Evolutionary conservation across 2,329 filamentous ascomycete genomes (phyloP).

Genomic region (Leptodontidium sp.): DNA sequence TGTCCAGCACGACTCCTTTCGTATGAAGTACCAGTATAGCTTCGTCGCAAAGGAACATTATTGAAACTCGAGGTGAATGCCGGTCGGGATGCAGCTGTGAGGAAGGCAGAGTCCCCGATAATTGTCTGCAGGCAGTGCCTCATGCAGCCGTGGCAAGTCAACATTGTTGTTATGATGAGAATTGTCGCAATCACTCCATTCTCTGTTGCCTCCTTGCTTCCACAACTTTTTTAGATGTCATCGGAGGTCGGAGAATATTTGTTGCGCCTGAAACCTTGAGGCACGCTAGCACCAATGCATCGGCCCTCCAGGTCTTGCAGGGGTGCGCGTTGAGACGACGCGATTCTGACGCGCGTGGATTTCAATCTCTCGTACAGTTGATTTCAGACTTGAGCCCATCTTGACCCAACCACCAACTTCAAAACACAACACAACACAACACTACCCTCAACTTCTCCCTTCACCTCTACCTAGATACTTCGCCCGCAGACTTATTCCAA

Average conservation of each 20-base stretch:
- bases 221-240: constrained; percentile 17
- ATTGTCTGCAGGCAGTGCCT: constrained; percentile 42
- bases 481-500: neutral
- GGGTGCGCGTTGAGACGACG: constrained; percentile 33
- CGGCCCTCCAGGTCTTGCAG: constrained; percentile 14
- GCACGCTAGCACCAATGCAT: constrained; percentile 12
- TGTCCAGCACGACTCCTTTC: constrained; percentile 5
- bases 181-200: constrained; percentile 2
- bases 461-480: constrained; percentile 14
- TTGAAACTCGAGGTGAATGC: constrained; percentile 8
- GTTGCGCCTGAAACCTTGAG: neutral
- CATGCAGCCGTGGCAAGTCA: constrained; percentile 43
- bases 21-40: constrained; percentile 23
- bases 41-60: constrained; percentile 22
- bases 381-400: neutral
- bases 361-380: constrained; percentile 25
- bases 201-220: neutral
- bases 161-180: constrained; percentile 34
- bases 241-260: neutral
- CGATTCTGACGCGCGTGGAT: constrained; percentile 19
- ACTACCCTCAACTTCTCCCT: neutral
- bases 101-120: constrained; percentile 37
- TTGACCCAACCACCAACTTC: neutral
- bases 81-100: constrained; percentile 24
- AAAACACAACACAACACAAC: constrained; percentile 6